Evolutionary conservation across 2,329 filamentous ascomycete species (phyloP).

Genomic region (Pyricularia pennisetigena): DNA sequence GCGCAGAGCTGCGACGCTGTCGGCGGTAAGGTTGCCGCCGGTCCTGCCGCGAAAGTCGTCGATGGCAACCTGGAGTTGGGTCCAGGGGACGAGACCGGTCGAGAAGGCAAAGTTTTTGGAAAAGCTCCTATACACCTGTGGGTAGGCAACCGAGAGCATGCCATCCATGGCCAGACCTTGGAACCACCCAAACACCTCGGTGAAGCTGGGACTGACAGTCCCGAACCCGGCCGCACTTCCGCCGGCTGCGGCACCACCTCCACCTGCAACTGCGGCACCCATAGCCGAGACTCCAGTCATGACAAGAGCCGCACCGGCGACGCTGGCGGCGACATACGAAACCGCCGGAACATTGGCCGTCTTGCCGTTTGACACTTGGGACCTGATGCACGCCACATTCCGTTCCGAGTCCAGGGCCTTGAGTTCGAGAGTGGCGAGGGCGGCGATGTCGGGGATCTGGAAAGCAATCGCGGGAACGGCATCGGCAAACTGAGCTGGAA

Average conservation of each 20-base stretch:
- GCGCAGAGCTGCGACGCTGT: constrained; percentile 64
- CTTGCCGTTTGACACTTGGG: constrained; percentile 79
- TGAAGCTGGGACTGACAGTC: constrained; percentile 72
- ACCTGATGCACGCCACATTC: constrained; percentile 73
- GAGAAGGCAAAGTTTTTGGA: constrained; percentile 91
- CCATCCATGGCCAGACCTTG: constrained; percentile 92
- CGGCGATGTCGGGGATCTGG: constrained; percentile 80
- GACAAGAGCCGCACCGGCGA: constrained; percentile 74
- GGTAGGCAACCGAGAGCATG: constrained; percentile 88
- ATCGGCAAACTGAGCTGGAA: constrained; percentile 61
- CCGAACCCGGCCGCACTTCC: constrained; percentile 43
- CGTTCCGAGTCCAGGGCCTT: constrained; percentile 46
- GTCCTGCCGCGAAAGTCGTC: constrained; percentile 73
- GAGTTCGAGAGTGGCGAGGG: constrained; percentile 70
- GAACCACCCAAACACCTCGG: constrained; percentile 80
- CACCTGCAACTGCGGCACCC: constrained; percentile 45
- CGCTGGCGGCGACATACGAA: constrained; percentile 71
- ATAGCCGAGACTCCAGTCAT: constrained; percentile 64
- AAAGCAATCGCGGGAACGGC: constrained; percentile 86
- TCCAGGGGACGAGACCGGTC: constrained; percentile 75
- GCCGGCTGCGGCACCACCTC: constrained; percentile 39
- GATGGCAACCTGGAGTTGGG: constrained; percentile 68
- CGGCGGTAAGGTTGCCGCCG: constrained; percentile 76
- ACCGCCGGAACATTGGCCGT: constrained; percentile 66
- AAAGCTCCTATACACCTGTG: constrained; percentile 80